Evolutionary conservation across 768 basidiomycete species (phyloP).

Genomic region (Phanerochaete sordida): DNA sequence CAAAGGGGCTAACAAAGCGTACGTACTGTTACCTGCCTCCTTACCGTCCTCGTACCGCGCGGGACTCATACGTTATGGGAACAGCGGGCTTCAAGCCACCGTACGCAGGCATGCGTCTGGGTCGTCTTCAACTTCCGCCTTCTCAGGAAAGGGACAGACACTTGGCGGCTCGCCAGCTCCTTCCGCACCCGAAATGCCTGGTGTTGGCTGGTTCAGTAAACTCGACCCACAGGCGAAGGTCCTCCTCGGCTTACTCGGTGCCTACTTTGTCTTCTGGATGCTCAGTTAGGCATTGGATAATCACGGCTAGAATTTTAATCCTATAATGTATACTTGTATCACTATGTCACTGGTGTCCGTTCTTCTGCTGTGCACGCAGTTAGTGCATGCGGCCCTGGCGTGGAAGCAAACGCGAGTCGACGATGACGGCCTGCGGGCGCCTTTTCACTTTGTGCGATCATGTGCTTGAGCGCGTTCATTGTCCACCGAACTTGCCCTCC

Average conservation of each 20-base stretch:
- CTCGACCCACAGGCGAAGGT: constrained; percentile 69
- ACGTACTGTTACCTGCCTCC: constrained; percentile 28
- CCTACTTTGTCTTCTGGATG: constrained; percentile 58
- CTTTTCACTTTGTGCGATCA: not conserved
- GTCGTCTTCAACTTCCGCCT: constrained; percentile 39
- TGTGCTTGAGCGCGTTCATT: constrained; percentile 6
- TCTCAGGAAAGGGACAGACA: constrained; percentile 72
- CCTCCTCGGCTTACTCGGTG: constrained; percentile 55
- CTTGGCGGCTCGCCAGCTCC: constrained; percentile 45
- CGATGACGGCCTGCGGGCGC: not conserved
- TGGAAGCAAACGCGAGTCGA: not conserved
- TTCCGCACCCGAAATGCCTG: constrained; percentile 33
- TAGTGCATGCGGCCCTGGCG: not conserved
- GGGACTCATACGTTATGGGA: constrained; percentile 5
- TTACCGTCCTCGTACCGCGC: not conserved
- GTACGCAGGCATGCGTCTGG: constrained; percentile 48
- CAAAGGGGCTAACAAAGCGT: constrained; percentile 69
- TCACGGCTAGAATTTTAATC: not conserved
- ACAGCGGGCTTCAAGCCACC: constrained; percentile 59
- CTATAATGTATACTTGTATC: not conserved
- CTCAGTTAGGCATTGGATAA: constrained; percentile 20
- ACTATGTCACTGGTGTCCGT: not conserved
- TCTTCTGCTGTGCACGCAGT: not conserved
- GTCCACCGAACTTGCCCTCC: constrained; percentile 1
- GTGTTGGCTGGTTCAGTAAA: constrained; percentile 37